Evolutionary conservation across 1,284 basidiomycete species (phyloP), one percentile per base, ranked within the genome.

Genomic region (Tremellales sp.): DNA sequence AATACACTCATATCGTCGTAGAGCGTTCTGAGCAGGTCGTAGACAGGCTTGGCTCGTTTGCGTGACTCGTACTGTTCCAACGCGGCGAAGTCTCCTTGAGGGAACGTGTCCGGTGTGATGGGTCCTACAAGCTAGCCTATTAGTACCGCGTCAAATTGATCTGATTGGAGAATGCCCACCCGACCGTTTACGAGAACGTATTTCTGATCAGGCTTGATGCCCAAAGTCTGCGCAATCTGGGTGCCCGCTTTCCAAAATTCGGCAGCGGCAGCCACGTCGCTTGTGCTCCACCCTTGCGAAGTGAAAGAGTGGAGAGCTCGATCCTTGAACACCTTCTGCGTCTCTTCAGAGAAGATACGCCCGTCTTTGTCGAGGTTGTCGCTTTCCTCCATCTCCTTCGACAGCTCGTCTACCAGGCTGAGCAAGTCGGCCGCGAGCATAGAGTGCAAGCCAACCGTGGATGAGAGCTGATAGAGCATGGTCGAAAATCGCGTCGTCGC

Each of bases 151-250:
- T 12, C 25, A n/a, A n/a, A n/a, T n/a, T n/a, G 19, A 24, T 26
- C 8, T 22, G 8, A 7, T 45, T n/a, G 6, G 19, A 26, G n/a
- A 15, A 39, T 21, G 17, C 75, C 65, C 64, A 91, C 89, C 27
- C 91, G 78, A 33, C 91, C 91, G 60, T 94, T 94, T 44, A 88
- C 75, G 33, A 92, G 59, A 19, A 96, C 51, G 1, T 79, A 85
- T 15, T 78, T 76, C 49, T 83, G 72, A 0, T 84, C 83, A 1
- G 80, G 78, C 11, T 70, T 58, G 31, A 92, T 59, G 1, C 79
- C 79, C 1, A 91, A 60, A 40, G 51, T 52, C 6, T 58, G 37
- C 1, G 55, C 61, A 23, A 72, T 56, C 2, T 36, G 39, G 15
- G 36, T 42, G 17, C 64, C 65, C 21, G 50, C 26, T 3, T 61